Percentiles rank a stretch among this genome's conserved stretches.
Evolutionary conservation across 306 rosid genomes (phyloP).

Genomic region (Parietaria judaica): DNA sequence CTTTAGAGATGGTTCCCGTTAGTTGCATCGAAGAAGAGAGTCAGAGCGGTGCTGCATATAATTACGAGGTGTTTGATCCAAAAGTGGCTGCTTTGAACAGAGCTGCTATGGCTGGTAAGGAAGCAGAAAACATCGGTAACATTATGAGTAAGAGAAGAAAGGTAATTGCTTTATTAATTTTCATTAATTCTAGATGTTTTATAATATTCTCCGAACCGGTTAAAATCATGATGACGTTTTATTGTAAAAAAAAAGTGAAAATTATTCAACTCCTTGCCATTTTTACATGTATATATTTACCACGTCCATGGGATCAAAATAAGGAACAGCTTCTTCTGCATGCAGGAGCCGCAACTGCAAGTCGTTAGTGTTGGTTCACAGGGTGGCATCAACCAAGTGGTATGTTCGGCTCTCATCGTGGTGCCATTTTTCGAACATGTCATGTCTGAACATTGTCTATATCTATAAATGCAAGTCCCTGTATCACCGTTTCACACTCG

Average conservation of each 20-base stretch:
- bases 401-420: not conserved
- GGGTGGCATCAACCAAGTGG: conserved; percentile 7
- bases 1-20: not conserved
- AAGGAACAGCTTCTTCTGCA: not conserved
- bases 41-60: conserved; percentile 14
- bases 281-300: not conserved
- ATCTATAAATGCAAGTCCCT: not conserved
- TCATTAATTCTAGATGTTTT: not conserved
- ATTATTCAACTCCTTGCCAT: too few species aligned
- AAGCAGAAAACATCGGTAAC: conserved; percentile 7
- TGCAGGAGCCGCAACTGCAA: conserved; percentile 14
- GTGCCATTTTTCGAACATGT: too few species aligned
- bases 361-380: conserved; percentile 4
- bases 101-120: conserved; percentile 13
- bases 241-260: too few species aligned
- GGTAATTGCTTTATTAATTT: conserved; percentile 5
- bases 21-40: conserved; percentile 14
- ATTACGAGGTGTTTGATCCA: conserved; percentile 9
- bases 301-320: not conserved
- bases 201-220: too few species aligned
- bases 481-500: not conserved
- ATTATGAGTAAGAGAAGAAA: conserved; percentile 17
- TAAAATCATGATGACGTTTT: too few species aligned
- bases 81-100: conserved; percentile 10
- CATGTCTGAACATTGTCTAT: too few species aligned